Evolutionary conservation across 331 rosid genomes (phyloP), one percentile per base, ranked within the genome.

Genomic region (Arachis monticola): DNA sequence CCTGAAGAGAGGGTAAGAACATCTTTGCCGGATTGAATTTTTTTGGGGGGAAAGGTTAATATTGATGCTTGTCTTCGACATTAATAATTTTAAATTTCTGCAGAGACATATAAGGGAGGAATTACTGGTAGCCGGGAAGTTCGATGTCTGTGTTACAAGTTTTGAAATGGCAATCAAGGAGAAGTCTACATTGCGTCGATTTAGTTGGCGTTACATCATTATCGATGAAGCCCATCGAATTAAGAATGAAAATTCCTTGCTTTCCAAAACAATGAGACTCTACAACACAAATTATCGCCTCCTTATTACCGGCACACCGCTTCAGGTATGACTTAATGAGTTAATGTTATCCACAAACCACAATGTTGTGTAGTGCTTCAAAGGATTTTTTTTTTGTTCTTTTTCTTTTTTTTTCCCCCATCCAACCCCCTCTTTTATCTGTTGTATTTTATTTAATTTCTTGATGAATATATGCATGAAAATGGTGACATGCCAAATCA

Each of bases 161-260:
- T 95, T 95, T 71, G 99, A 95, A 89, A 95, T 95, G 99, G 99
- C 97, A 46, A 95, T 95, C 81, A 95, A 95, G 83, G 99, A 95
- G 87, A 95, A 95, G 86, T 1, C 90, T 81, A 68, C 84, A 71
- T 86, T 92, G 79, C 97, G 99, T 32, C 87, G 97, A 11, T 95
- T 95, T 78, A 95, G 96, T 64, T 95, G 99, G 99, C 97, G 99
- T 60, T 95, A 95, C 85, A 95, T 95, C 64, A 90, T 95, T 76
- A 95, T 92, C 62, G 97, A 92, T 79, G 99, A 95, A 90, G 99
- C 99, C 77, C 99, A 95, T 80, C 87, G 99, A 61, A 95, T 95
- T 82, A 95, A 95, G 97, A 95, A 95, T 8, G 99, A 95, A 85
- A 95, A 95, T 75, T 95, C 99, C 62, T 86, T 95, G 59, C 96